Evolutionary conservation across 2,329 filamentous ascomycete genomes (phyloP), one percentile per base, ranked within the genome.

Genomic region (Penicillium hesseltinei): DNA sequence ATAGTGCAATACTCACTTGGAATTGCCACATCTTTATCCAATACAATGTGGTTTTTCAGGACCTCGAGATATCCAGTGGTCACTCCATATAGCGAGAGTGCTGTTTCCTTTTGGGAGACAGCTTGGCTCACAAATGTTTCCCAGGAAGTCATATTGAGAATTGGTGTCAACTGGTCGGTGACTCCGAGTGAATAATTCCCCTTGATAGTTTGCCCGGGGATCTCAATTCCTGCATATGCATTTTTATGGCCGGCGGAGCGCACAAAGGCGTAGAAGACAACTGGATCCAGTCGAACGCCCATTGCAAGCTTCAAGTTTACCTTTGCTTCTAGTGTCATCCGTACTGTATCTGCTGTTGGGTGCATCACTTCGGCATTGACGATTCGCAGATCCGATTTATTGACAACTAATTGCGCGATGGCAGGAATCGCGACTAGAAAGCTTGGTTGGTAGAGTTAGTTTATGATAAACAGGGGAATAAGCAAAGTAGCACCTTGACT

Each of bases 381-480:
- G 11, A 82, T 66, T 1, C 77, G 73, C 11, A 82, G 66, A 7
- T 70, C 62, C 27, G 80, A 76, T 21, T 72, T 62, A 29, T 77
- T 71, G 54, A 82, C 73, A 21, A 81, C 77, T 29, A 68, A 63
- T 58, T 80, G 78, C 1, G 79, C 74, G 33, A 81, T 75, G n/a
- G 74, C 74, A 1, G 80, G 80, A 29, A 82, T 72, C 8, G 78
- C 76, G 19, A 80, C 72, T 21, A 74, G 68, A 68, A 82, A 82
- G 31, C 80, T 81, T 42, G 11, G 25, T 19, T 21, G 2, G 29
- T 13, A 21, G 35, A 25, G 36, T 49, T 29, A 43, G 31, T 35
- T 39, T 33, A 19, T 11, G 6, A 31, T 27, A 21, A 23, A 6
- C 11, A 25, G 3, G 21, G 0, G 21, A 33, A 38, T 13, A 23